Evolutionary conservation across 2,329 filamentous ascomycete genomes (phyloP).

Genomic region (Truncatella angustata): DNA sequence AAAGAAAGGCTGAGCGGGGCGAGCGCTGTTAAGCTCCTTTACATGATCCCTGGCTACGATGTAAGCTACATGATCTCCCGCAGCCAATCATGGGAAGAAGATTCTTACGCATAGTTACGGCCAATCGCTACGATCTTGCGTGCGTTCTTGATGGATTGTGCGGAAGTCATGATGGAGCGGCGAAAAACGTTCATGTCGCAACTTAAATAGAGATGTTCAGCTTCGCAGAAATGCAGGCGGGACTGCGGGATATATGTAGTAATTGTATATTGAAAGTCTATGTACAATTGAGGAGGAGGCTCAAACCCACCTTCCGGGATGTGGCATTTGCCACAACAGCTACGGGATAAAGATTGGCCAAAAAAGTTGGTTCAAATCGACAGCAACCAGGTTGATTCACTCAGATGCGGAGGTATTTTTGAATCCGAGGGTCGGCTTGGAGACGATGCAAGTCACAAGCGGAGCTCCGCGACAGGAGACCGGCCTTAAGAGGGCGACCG

Average conservation of each 20-base stretch:
- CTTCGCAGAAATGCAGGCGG: neutral
- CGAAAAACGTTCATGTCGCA: slow-evolving; percentile 31
- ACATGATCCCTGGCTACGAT: slow-evolving; percentile 73
- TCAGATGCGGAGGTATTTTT: slow-evolving; percentile 10
- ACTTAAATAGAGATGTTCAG: neutral
- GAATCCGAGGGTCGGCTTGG: slow-evolving; percentile 13
- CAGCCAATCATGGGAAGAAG: neutral
- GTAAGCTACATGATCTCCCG: slow-evolving; percentile 10
- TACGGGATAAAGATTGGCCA: slow-evolving; percentile 8
- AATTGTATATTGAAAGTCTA: neutral
- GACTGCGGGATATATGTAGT: slow-evolving; percentile 7
- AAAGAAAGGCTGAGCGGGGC: slow-evolving; percentile 96
- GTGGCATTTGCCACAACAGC: slow-evolving; percentile 11
- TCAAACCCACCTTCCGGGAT: slow-evolving; percentile 7
- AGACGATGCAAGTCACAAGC: neutral
- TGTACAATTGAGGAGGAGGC: neutral
- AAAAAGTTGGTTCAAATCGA: neutral
- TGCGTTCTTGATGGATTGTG: slow-evolving; percentile 50
- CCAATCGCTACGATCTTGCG: slow-evolving; percentile 89
- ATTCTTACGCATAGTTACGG: slow-evolving; percentile 85
- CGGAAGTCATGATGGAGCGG: slow-evolving; percentile 37
- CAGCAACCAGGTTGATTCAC: too few species aligned
- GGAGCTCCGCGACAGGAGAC: slow-evolving; percentile 1
- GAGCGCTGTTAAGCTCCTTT: slow-evolving; percentile 81
- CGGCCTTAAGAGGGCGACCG: neutral